A percentile compares a stretch with the other conserved stretches of the same genome.
phyloP scores from a whole-genome alignment of 129 eudicot species.

The Logfia minima region DNA sequence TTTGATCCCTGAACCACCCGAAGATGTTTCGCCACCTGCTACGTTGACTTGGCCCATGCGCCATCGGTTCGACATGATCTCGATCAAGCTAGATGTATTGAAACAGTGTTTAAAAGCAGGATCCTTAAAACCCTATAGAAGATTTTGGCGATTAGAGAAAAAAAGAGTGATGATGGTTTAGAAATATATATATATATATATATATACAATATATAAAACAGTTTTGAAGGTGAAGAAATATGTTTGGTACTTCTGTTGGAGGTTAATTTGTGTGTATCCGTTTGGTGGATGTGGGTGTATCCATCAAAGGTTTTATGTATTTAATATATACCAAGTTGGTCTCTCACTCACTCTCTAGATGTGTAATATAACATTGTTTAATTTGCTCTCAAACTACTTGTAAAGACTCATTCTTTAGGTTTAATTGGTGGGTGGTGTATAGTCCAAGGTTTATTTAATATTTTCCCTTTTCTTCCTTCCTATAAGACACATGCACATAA shows the following conservation, averaged over 20 bases:
- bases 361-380: not conserved
- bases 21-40: slow-evolving; percentile 45
- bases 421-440: not conserved
- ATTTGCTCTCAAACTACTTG: not conserved
- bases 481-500: no score
- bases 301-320: slow-evolving; percentile 34
- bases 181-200: not conserved
- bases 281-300: slow-evolving; percentile 39
- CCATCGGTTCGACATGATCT: slow-evolving; percentile 70
- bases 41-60: slow-evolving; percentile 63
- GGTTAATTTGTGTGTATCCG: slow-evolving; percentile 22
- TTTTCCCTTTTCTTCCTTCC: no score
- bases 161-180: slow-evolving; percentile 6
- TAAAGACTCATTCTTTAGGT: not conserved
- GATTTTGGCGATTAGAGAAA: not conserved
- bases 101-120: not conserved
- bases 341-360: not conserved
- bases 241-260: slow-evolving; percentile 16
- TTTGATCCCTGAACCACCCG: slow-evolving; percentile 35
- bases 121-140: slow-evolving; percentile 12
- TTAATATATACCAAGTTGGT: slow-evolving; percentile 15
- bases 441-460: not conserved
- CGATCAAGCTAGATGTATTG: not conserved
- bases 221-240: slow-evolving; percentile 15
- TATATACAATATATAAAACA: not conserved